Evolutionary conservation across 768 basidiomycete species (phyloP), one percentile per base, ranked within the genome.

Genomic region (Calvatia gigantea): DNA sequence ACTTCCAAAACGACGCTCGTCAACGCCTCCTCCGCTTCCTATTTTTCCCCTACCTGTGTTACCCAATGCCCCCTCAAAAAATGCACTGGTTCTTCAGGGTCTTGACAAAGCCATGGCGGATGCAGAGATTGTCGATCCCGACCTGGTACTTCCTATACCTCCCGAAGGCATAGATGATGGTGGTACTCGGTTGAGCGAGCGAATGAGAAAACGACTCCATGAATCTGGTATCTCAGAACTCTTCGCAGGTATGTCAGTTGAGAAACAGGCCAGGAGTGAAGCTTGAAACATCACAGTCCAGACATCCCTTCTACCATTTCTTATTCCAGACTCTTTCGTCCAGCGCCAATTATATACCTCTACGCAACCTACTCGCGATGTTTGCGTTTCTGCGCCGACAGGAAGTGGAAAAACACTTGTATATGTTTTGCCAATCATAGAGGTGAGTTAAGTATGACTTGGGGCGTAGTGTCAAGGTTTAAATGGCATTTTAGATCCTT

Each of bases 331-430:
- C 45, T 65, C 75, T 15, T 60, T 66, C 7, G 61, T 67, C 3
- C 67, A 77, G 37, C 67, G 73, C 47, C 68, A 74, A 1, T 69
- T 94, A 8, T 91, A 92, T 63, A 73, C 78, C 39, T 86, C 91
- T 0, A 86, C 82, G 61, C 66, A 79, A 54, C 78, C 82, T 32
- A 85, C 85, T 25, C 78, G 78, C 25, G 97, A 99, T 70, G 79
- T 94, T 11, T 95, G 94, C 61, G 90, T 96, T 11, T 97, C 94
- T 6, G 97, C 97, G 1, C 97, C 97, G 0, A 99, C 97, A 0
- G 97, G 97, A 21, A 97, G 94, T 62, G 97, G 97, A 0, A 99
- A 99, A 70, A 99, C 96, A 0, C 78, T 99, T 27, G 91, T 93
- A n/a, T 99, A 99, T 71, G 91, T 87, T 1, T 72, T 98, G 31